Base-by-base conservation (phyloP, 495 filamentous ascomycete genomes). In the Trichoderma reesei region DNA sequence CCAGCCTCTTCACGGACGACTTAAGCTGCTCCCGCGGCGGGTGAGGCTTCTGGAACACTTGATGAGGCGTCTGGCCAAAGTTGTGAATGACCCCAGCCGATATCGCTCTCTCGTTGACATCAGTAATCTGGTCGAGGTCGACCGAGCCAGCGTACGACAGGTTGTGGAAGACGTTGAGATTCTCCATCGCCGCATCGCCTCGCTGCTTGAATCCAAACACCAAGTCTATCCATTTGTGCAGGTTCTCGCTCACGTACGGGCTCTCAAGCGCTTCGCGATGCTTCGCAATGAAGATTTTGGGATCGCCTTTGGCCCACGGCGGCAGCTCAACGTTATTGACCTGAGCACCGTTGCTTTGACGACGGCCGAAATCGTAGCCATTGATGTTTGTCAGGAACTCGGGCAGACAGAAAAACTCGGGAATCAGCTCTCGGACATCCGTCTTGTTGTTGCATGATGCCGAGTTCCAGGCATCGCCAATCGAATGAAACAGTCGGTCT, bases 31-130 rank as follows among this genome's bases (percentile, higher is more conserved):
- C 92, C 44, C 88, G 83, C 41, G 81, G 72, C 8, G 87, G 84
- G 74, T 98, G 94, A 16, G 86, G 79, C 65, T 87, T 85, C 37
- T 85, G 86, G 73, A 97, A 98, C 20, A 97, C 87, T 73, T 98
- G 94, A 73, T 93, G 86, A 2, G 95, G 95, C 13, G 95, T 98
- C 72, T 98, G 94, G 1, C 94, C 94, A 74, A 98, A 98, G 70
- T 97, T 97, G 75, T 98, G 92, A 65, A 98, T 96, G 69, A 96
- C 96, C 33, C 91, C 90, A 67, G 96, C 96, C 0, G 91, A 92
- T 5, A 90, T 89, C 18, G 90, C 75, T 41, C 89, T 82, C 72
- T 96, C 92, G 64, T 90, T 82, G 0, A 89, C 89, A 70, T 98
- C 94, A 46, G 87, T 84, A 69, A 98, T 98, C 59, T 85, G 86